Base-by-base conservation (phyloP, 1,284 basidiomycete genomes). In the Rhodotorula sp. region DNA sequence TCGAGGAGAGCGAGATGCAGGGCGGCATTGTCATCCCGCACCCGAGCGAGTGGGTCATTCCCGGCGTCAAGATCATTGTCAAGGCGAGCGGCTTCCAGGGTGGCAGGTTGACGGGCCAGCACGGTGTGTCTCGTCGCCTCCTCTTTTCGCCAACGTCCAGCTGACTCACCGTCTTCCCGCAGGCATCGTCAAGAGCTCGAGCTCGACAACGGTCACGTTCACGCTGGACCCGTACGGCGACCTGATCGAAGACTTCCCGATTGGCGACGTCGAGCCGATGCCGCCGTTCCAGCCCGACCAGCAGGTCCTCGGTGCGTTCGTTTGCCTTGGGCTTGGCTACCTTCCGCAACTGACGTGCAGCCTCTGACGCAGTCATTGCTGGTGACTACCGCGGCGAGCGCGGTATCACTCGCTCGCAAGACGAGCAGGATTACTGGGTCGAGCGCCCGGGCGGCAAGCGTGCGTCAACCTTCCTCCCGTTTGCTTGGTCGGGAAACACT, bases 361-460 rank as follows among this genome's bases (percentile, higher is more conserved):
- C 20, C 29, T 27, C 27, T 27, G 53, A 13, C 30, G 34, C 64
- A 69, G 74, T 76, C 34, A 61, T 76, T 24, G 65, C 60, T 30
- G 76, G 76, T 22, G 64, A 69, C 11, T 62, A 70, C 54, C 69
- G 76, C 15, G 72, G 72, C n/a, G 61, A 72, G 44, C 64, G 66
- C 17, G 74, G 60, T 32, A 62, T 36, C 22, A 69, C 72, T 0
- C 59, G 58, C 11, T 73, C 67, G 49, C 70, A 62, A 22, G 75
- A 77, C 59, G 75, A 68, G 19, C 71, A 73, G 30, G 70, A 77
- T 9, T 77, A 74, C 72, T 73, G 75, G 76, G 64, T 74, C 4
- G 55, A 63, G 30, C 59, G 59, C 5, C 44, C 60, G 9, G 55
- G 22, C 47, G 62, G 54, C 22, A 32, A 44, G 39, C 39, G 64